Conservation (phyloP, 306 rosid species). For the Castanospermum australe region DNA sequence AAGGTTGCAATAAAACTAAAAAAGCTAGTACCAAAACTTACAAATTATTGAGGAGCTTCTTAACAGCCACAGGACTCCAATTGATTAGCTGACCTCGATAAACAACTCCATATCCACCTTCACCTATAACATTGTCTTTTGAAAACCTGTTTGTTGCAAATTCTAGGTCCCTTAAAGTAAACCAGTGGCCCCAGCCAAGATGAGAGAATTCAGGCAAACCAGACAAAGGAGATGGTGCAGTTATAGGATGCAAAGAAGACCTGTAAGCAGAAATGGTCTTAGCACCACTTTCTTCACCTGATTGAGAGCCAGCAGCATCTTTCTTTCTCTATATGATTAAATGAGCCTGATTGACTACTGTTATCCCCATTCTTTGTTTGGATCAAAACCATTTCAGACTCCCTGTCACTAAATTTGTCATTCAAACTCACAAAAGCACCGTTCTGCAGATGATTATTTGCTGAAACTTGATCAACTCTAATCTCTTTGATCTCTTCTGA, state of each 20-base stretch:
- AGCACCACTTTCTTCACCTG: constrained; percentile 55
- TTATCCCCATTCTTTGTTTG: constrained; percentile 56
- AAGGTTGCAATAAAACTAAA: not conserved
- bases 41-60: constrained; percentile 84
- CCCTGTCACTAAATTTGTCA: constrained; percentile 54
- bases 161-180: constrained; percentile 83
- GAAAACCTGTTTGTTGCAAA: constrained; percentile 77
- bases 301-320: constrained; percentile 55
- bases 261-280: constrained; percentile 34
- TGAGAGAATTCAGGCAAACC: constrained; percentile 78
- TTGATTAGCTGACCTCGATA: constrained; percentile 71
- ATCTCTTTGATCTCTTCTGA: constrained; percentile 82
- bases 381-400: constrained; percentile 60
- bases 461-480: constrained; percentile 68
- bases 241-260: constrained; percentile 51
- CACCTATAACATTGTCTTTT: constrained; percentile 66
- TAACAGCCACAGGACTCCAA: constrained; percentile 71
- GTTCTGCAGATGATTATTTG: constrained; percentile 39
- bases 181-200: constrained; percentile 94
- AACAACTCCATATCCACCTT: constrained; percentile 86
- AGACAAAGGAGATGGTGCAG: constrained; percentile 62
- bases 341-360: constrained; percentile 68
- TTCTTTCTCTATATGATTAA: constrained; percentile 57
- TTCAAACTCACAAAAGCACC: constrained; percentile 39
- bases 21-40: constrained; percentile 39